Conservation (phyloP, 2,329 filamentous ascomycete species). For the Onygenales sp. region DNA sequence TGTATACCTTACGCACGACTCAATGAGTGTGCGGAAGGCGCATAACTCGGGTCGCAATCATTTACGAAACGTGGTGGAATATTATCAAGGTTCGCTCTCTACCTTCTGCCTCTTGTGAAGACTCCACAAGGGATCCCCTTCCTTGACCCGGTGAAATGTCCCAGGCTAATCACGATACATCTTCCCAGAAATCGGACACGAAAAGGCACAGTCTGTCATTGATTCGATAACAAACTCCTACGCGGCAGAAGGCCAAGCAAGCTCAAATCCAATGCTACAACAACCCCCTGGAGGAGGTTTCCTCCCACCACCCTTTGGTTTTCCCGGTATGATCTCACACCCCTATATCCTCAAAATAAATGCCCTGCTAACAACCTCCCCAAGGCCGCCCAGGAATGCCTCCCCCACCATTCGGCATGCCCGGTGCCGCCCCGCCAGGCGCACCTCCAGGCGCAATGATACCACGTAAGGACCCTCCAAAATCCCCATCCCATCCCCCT, state of each 20-base stretch:
- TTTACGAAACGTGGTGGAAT: constrained; percentile 92
- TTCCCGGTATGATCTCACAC: constrained; percentile 44
- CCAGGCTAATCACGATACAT: background rate
- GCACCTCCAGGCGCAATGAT: constrained; percentile 30
- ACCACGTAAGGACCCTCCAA: constrained; percentile 42
- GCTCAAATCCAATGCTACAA: constrained; percentile 76
- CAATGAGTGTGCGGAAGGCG: constrained; percentile 98
- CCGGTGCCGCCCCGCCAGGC: constrained; percentile 30
- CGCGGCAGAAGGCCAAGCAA: constrained; percentile 81
- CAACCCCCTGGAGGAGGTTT: constrained; percentile 42
- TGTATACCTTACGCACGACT: constrained; percentile 99
- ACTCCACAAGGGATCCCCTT: no score
- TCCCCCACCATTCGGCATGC: constrained; percentile 50
- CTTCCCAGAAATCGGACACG: constrained; percentile 78
- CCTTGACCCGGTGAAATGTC: background rate
- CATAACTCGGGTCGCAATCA: constrained; percentile 97
- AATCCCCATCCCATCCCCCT: background rate
- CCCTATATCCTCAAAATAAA: background rate
- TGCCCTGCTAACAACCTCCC: constrained; percentile 6
- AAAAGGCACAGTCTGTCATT: constrained; percentile 97
- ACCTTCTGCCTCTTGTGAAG: background rate
- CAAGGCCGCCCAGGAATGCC: constrained; percentile 30
- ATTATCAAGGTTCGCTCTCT: constrained; percentile 72
- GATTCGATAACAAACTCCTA: constrained; percentile 96
- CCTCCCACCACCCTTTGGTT: constrained; percentile 49